phyloP scores from a whole-genome alignment of 179 eudicot species.

The Silene coronaria region DNA sequence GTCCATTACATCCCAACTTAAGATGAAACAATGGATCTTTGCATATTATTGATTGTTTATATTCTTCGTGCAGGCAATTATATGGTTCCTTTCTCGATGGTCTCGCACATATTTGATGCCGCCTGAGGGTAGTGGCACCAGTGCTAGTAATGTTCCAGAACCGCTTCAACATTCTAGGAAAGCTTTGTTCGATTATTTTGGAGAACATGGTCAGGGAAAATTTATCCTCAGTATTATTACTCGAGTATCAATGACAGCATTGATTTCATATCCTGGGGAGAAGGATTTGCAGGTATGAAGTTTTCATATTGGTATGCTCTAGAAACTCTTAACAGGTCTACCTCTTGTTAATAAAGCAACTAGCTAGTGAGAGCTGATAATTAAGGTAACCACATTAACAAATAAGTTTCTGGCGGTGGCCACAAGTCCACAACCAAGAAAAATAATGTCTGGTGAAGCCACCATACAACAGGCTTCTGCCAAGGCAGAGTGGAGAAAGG shows the following conservation, averaged over 20 bases:
- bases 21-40: background rate
- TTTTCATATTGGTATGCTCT: background rate
- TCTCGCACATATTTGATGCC: constrained; percentile 77
- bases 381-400: background rate
- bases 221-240: constrained; percentile 53
- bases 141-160: constrained; percentile 23
- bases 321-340: background rate
- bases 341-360: background rate
- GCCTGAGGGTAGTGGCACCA: constrained; percentile 35
- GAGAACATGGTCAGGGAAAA: constrained; percentile 62
- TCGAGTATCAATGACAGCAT: constrained; percentile 57
- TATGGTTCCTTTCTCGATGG: constrained; percentile 97
- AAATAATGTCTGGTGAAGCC: background rate
- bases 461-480: background rate
- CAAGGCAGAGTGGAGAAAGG: background rate
- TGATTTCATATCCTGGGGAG: constrained; percentile 82
- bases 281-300: constrained; percentile 83
- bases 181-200: constrained; percentile 50
- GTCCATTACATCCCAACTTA: background rate
- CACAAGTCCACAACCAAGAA: background rate
- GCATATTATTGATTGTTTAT: background rate
- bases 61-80: constrained; percentile 53
- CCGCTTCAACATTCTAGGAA: constrained; percentile 37
- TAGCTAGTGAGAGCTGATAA: background rate
- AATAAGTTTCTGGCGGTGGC: background rate